Conservation (phyloP, 1,139 yeast genomes). For the Saccharomyces hybrid region DNA sequence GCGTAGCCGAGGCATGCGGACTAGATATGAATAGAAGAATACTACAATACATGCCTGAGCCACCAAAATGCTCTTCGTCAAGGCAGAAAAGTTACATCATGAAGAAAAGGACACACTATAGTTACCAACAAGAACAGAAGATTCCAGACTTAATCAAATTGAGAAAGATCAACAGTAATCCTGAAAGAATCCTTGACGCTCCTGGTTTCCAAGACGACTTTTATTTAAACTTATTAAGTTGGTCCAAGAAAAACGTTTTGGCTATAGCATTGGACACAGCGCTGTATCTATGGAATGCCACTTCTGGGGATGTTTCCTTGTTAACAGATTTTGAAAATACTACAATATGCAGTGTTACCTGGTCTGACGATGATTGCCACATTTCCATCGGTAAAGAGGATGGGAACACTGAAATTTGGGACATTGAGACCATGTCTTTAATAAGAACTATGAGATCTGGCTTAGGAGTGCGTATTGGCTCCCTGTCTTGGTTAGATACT, state of each 20-base stretch:
- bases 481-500: conserved; percentile 82
- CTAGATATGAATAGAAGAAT: conserved; percentile 77
- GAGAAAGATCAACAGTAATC: conserved; percentile 76
- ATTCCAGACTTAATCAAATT: conserved; percentile 33
- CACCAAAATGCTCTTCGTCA: conserved; percentile 49
- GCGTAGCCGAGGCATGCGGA: conserved; percentile 94
- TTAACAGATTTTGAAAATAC: conserved; percentile 40
- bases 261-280: conserved; percentile 85
- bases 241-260: conserved; percentile 77
- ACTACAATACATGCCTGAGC: conserved; percentile 76
- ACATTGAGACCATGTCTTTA: conserved; percentile 66
- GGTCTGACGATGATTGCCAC: conserved; percentile 91
- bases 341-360: conserved; percentile 64
- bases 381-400: conserved; percentile 78
- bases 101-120: conserved; percentile 27
- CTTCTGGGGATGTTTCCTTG: conserved; percentile 68
- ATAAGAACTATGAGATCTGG: conserved; percentile 73
- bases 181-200: conserved; percentile 91
- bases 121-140: conserved; percentile 15
- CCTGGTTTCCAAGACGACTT: conserved; percentile 93
- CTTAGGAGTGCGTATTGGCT: conserved; percentile 66
- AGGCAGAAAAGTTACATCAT: conserved; percentile 23
- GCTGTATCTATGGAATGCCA: conserved; percentile 91
- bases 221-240: conserved; percentile 75
- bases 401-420: conserved; percentile 91